Base-by-base conservation (phyloP, 306 rosid species). In the Cicer judaicum region DNA sequence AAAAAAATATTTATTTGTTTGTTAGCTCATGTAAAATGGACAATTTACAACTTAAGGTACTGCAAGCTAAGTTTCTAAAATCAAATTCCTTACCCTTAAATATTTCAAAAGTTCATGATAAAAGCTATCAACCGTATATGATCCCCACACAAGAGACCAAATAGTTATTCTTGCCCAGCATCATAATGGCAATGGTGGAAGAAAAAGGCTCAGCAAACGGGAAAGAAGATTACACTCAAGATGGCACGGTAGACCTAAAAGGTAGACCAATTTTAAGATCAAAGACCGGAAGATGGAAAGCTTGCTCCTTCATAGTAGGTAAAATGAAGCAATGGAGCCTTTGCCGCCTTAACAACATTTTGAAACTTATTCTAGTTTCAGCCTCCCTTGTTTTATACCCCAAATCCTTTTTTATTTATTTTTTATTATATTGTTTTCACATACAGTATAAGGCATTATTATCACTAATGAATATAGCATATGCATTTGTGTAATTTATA, bases 221-320 rank as follows among this genome's bases (percentile, higher is more conserved):
- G 2, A n/a, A 56, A 5, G 70, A 76, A 11, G 77, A 77, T 72
- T 79, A 79, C 77, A 83, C 87, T 38, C 53, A 79, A 76, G 84
- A 83, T 76, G 87, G 84, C 42, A 75, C 87, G 2, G 82, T 79
- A 59, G 82, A 83, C 62, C 70, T 72, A 6, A 79, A 66, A 73
- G 77, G 84, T n/a, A 83, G 87, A 83, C 79, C 79, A 2, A 21
- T 75, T 65, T 83, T 79, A 72, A 83, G 84, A 68, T 76, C 87
- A 71, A 76, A 79, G 29, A 79, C 79, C 4, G 87, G 87, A 67
- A 50, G 21, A 76, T 83, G 84, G 84, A 79, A 52, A 79, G 87
- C 84, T 5, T 83, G 84, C 38, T 70, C 69, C 81, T 83, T 75
- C 69, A 79, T 83, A 38, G 70, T 83, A n/a, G 87, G 84, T 83